Evolutionary conservation across 208 protist genomes (phyloP).

Genomic region (Entamoeba invadens): DNA sequence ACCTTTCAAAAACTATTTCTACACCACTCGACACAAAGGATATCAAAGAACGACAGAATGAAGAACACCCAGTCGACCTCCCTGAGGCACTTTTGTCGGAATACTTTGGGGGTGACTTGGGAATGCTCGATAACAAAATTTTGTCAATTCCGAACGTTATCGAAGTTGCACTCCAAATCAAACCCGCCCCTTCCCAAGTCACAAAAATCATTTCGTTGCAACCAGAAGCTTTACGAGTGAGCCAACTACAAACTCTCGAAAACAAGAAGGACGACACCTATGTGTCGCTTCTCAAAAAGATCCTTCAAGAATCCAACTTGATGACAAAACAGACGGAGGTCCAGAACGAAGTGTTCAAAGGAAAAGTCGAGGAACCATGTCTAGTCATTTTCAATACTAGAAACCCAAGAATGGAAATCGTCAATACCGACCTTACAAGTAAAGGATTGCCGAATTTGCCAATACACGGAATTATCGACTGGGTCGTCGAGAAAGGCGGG

Average conservation of each 20-base stretch:
- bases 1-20: neutral
- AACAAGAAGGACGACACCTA: neutral
- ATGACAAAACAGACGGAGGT: neutral
- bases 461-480: neutral
- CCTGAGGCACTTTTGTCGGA: neutral
- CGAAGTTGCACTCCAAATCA: neutral
- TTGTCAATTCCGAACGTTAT: neutral
- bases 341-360: neutral
- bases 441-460: neutral
- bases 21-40: neutral
- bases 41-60: neutral
- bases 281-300: neutral
- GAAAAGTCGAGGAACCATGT: neutral
- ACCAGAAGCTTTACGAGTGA: neutral
- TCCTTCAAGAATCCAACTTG: neutral
- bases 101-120: neutral
- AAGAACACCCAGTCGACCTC: neutral
- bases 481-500: neutral
- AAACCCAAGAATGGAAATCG: neutral
- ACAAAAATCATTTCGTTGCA: no score
- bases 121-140: neutral
- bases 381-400: neutral
- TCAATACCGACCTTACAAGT: neutral
- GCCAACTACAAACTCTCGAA: neutral
- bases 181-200: neutral